Evolutionary conservation across 768 basidiomycete species (phyloP).

Genomic region (Butyriboletus loyo): DNA sequence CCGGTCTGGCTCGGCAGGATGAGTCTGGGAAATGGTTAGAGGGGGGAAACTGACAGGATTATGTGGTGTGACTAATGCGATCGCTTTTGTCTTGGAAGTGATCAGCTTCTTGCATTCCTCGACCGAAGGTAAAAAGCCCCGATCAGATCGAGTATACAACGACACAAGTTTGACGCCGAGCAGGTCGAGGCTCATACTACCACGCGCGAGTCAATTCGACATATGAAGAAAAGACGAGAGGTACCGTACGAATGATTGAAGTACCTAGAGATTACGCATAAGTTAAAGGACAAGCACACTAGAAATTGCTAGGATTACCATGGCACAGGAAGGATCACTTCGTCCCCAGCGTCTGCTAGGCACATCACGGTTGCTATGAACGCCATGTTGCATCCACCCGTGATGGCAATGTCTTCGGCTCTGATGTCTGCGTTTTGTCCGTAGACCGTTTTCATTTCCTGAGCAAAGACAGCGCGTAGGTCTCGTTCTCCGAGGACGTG

Average conservation of each 20-base stretch:
- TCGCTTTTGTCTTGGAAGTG: slow-evolving; percentile 58
- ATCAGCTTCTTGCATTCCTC: slow-evolving; percentile 49
- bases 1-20: slow-evolving; percentile 49
- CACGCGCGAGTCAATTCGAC: neutral
- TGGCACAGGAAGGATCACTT: slow-evolving; percentile 69
- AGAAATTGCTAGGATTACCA: slow-evolving; percentile 41
- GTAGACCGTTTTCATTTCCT: slow-evolving; percentile 63
- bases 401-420: slow-evolving; percentile 60
- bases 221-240: neutral
- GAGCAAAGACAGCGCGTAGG: slow-evolving; percentile 49
- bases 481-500: slow-evolving; percentile 54
- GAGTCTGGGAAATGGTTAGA: neutral
- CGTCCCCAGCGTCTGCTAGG: slow-evolving; percentile 66
- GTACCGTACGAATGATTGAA: slow-evolving; percentile 56
- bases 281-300: neutral
- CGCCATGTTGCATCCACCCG: slow-evolving; percentile 71
- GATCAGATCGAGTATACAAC: slow-evolving; percentile 46
- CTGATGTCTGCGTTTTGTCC: slow-evolving; percentile 46
- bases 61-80: slow-evolving; percentile 74
- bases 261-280: slow-evolving; percentile 42
- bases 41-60: slow-evolving; percentile 51
- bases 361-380: slow-evolving; percentile 61
- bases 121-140: slow-evolving; percentile 60
- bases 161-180: slow-evolving; percentile 59
- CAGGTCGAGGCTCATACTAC: slow-evolving; percentile 67